Conservation (phyloP, 2,329 filamentous ascomycete genomes). For the Lojkania enalia region DNA sequence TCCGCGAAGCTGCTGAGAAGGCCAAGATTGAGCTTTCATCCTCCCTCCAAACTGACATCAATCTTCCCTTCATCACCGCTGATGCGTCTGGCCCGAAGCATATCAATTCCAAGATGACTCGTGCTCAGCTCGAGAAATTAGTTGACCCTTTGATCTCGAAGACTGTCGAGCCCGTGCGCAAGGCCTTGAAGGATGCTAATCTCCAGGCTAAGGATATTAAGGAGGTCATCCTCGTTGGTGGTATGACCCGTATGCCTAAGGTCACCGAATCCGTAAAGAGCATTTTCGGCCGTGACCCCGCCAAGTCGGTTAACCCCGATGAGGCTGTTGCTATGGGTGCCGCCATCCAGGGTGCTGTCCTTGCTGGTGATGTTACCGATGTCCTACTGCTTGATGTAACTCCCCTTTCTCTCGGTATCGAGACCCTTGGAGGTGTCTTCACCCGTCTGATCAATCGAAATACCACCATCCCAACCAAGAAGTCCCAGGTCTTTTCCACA, state of each 20-base stretch:
- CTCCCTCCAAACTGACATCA: constrained; percentile 93
- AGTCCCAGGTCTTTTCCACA: constrained; percentile 97
- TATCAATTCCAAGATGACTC: constrained; percentile 94
- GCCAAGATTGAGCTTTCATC: constrained; percentile 99
- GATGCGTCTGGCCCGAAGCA: constrained; percentile 95
- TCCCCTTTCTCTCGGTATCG: constrained; percentile 94
- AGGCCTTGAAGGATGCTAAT: constrained; percentile 94
- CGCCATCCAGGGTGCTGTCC: constrained; percentile 94
- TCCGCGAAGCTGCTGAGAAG: constrained; percentile 98
- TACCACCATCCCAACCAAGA: constrained; percentile 99
- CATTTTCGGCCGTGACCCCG: constrained; percentile 94
- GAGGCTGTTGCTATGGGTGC: constrained; percentile 98
- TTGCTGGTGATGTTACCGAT: constrained; percentile 95
- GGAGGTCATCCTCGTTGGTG: constrained; percentile 96
- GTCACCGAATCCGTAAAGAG: constrained; percentile 93
- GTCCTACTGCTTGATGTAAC: constrained; percentile 94
- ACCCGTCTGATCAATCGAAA: constrained; percentile 98
- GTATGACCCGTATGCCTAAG: constrained; percentile 99
- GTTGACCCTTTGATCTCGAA: constrained; percentile 85
- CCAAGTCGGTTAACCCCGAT: constrained; percentile 98
- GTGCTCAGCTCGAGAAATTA: constrained; percentile 89
- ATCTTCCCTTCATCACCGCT: constrained; percentile 97
- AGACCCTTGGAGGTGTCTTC: constrained; percentile 97
- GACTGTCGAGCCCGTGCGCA: constrained; percentile 90
- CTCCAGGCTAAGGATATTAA: constrained; percentile 92